Percentiles rank a stretch among this genome's conserved stretches.
phyloP scores from a whole-genome alignment of 2,329 filamentous ascomycete species.

The Parastagonospora avenae region DNA sequence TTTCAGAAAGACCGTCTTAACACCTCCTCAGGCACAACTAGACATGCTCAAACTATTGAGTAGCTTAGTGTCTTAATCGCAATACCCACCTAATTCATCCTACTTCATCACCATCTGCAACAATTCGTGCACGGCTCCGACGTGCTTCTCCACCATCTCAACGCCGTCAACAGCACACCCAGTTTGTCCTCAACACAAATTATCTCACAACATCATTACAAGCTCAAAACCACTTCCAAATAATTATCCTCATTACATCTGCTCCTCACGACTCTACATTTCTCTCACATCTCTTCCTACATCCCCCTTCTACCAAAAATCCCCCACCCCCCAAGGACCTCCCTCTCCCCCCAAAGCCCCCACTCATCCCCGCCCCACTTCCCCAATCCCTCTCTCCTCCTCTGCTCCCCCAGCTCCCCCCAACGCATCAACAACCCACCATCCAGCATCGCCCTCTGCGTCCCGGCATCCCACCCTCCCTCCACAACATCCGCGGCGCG shows the following conservation, averaged over 20 bases:
- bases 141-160: no score
- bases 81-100: no score
- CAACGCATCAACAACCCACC: constrained; percentile 76
- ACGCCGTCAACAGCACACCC: no score
- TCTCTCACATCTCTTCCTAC: no score
- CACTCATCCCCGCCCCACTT: constrained; percentile 72
- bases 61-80: no score
- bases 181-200: background rate
- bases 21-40: no score
- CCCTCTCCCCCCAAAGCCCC: constrained; percentile 72
- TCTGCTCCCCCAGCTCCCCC: constrained; percentile 74
- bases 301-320: constrained; percentile 48
- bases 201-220: background rate
- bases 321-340: constrained; percentile 67
- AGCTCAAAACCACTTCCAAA: background rate
- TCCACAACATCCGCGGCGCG: constrained; percentile 59
- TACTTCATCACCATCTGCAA: no score
- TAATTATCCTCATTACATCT: background rate
- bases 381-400: constrained; percentile 73
- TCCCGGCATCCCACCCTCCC: constrained; percentile 41
- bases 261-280: no score
- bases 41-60: no score
- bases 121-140: no score
- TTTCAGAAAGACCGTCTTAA: no score
- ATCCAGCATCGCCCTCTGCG: constrained; percentile 73